phyloP scores from a whole-genome alignment of 495 filamentous ascomycete species.

The Tuber indicum region DNA sequence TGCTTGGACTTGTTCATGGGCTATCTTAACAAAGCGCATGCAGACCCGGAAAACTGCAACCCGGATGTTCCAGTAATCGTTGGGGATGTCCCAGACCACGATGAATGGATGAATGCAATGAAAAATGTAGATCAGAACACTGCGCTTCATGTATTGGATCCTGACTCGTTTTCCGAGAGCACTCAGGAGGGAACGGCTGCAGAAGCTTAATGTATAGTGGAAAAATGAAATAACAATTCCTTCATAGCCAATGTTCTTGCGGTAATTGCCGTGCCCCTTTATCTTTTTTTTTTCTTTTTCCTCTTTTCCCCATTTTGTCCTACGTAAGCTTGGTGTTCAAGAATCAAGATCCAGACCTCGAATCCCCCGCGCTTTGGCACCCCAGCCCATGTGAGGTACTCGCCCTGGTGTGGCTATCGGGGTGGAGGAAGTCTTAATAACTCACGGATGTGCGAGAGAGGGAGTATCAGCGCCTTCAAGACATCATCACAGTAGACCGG shows the following conservation, averaged over 20 bases:
- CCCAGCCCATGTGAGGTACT: not conserved
- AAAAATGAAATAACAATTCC: not conserved
- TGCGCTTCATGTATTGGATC: not conserved
- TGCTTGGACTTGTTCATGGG: conserved; percentile 23
- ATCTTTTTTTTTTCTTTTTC: not conserved
- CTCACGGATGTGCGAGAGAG: not conserved
- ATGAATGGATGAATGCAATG: conserved; percentile 33
- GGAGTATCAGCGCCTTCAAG: not conserved
- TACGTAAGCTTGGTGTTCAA: not conserved
- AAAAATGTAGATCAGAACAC: conserved; percentile 15
- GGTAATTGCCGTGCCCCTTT: not conserved
- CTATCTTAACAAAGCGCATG: conserved; percentile 24
- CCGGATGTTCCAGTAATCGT: conserved; percentile 34
- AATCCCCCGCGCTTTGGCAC: not conserved
- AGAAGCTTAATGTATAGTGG: not conserved
- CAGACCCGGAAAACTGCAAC: conserved; percentile 30
- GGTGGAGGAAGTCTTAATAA: not conserved
- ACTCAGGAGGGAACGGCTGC: not conserved
- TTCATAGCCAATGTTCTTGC: not conserved
- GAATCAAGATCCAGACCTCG: not conserved
- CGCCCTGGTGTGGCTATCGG: not conserved
- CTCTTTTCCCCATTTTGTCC: not conserved
- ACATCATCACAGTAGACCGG: not conserved
- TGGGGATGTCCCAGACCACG: conserved; percentile 22
- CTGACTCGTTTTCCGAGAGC: not conserved